Base-by-base conservation (phyloP, 495 filamentous ascomycete genomes). In the Penicillium alfredii region DNA sequence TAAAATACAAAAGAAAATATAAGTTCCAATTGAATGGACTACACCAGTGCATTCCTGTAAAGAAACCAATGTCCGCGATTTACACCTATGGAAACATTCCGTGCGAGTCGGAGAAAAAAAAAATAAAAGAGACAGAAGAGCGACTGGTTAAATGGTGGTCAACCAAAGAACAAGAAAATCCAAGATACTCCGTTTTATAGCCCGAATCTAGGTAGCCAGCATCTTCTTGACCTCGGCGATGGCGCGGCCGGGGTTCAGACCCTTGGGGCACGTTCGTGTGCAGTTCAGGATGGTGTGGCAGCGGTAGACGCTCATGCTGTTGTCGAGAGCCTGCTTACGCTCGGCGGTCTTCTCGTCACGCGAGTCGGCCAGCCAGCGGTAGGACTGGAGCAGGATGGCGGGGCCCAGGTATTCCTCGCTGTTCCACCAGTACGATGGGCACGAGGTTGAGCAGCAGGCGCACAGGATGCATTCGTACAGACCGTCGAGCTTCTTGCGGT, bases 361-460 rank as follows among this genome's bases (percentile, higher is more conserved):
- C 7, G 81, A 87, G 62, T 98, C 92, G 43, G 80, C 82, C 43
- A 98, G 66, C 92, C 92, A 98, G 42, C 92, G 79, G 78, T 95
- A 98, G 10, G 87, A 92, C 58, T 98, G 92, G 35, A 98, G 72
- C 28, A 98, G 82, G 42, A 98, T 84, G 40, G 92, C 92, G 21
- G 92, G 92, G 40, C 92, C 92, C 17, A 98, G 84, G 74, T 97
- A 98, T 61, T 97, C 88, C 66, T 94, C 87, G 52, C 78, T 78
- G 73, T 98, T 98, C 92, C 92, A 98, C 92, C 92, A 98, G 76
- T 98, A 98, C 6, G 85, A 92, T 2, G 92, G 92, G 72, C 92
- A 98, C 20, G 88, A 94, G 14, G 92, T 98, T 44, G 83, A 88
- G 81, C 92, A 98, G 80, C 92, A 98, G 47, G 90, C 90, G 78